Base-by-base conservation (phyloP, 2,329 filamentous ascomycete species). In the Microcyclosporella mali region DNA sequence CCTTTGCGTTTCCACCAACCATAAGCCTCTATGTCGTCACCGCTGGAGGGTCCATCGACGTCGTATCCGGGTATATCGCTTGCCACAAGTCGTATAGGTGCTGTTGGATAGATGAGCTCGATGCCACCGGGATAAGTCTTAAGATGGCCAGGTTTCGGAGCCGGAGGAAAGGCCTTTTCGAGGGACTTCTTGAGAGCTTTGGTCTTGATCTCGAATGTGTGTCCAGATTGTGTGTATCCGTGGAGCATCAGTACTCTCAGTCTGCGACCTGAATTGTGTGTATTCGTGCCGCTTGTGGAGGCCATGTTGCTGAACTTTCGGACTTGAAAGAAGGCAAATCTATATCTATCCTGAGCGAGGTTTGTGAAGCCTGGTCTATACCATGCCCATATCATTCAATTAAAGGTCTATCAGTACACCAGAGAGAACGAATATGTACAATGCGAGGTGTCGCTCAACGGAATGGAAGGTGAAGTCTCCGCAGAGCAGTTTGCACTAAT, bases 181-280 rank as follows among this genome's bases (percentile, higher is more conserved):
- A 95, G 76, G 41, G 82, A 72, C 66, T 95, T 95, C 56, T 88
- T 80, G 1, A 95, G 73, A 9, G 87, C 87, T 64, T 88, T 85
- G 34, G 87, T 94, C 70, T 95, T 95, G 64, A 83, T 78, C 62
- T 80, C 83, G 77, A 95, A 95, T 50, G 88, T 72, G 3, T 82
- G 67, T 3, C 89, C 88, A 19, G 86, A 94, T 72, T 97, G 90
- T 6, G 90, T 95, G 76, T 82, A 95, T 66, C 90, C 85, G 56
- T 74, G 71, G 10, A 74, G 66, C 70, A 72, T 72, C 46, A 74
- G 63, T 47, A 74, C 63, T 38, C 68, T 68, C 46, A 74, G 62
- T 27, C 60, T 64, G n/a, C 43, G 35, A 6, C 19, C 16, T 27
- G 31, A 14, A 29, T 36, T 39, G 15, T 45, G 38, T 17, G 40